These are phyloP conservation scores for Bolboschoenus planiculmis DNA, from an alignment of 176 grass and related monocot species.

Conservation along the genomic window DNA sequence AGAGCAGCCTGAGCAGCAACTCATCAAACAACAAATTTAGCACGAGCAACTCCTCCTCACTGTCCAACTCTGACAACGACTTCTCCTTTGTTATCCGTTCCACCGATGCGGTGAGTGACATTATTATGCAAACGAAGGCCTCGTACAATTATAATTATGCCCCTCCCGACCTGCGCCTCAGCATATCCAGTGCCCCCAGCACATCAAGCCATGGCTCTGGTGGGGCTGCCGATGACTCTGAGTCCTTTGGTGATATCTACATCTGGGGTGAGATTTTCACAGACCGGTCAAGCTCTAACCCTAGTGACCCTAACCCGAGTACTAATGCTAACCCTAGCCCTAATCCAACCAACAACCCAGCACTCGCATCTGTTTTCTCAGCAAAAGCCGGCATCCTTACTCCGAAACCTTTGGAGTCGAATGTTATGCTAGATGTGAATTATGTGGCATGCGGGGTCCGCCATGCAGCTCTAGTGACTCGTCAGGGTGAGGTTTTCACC, in stretches of 20 bases:
- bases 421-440: conserved; percentile 92
- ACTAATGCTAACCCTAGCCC: background rate
- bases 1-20: conserved; percentile 77
- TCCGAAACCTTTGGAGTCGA: conserved; percentile 92
- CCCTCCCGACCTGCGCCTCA: conserved; percentile 74
- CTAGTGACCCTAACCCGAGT: background rate
- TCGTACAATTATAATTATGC: conserved; percentile 26
- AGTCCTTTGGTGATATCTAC: conserved; percentile 88
- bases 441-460: conserved; percentile 77
- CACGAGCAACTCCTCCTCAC: conserved; percentile 56
- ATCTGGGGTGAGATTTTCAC: conserved; percentile 89
- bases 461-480: conserved; percentile 78
- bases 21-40: conserved; percentile 74
- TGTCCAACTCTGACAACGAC: conserved; percentile 55
- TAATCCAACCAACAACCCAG: conserved; percentile 23
- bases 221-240: conserved; percentile 57
- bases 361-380: conserved; percentile 9
- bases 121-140: conserved; percentile 87
- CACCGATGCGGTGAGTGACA: conserved; percentile 68
- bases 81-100: conserved; percentile 52
- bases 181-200: conserved; percentile 91
- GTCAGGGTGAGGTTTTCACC: conserved; percentile 82
- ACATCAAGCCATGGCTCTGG: conserved; percentile 97
- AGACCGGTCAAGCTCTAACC: conserved; percentile 28
- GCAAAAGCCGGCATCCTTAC: conserved; percentile 57